These are phyloP conservation scores for Ascochyta viciae-villosae DNA, from an alignment of 2,329 filamentous ascomycete species.

Conservation along the genomic window DNA sequence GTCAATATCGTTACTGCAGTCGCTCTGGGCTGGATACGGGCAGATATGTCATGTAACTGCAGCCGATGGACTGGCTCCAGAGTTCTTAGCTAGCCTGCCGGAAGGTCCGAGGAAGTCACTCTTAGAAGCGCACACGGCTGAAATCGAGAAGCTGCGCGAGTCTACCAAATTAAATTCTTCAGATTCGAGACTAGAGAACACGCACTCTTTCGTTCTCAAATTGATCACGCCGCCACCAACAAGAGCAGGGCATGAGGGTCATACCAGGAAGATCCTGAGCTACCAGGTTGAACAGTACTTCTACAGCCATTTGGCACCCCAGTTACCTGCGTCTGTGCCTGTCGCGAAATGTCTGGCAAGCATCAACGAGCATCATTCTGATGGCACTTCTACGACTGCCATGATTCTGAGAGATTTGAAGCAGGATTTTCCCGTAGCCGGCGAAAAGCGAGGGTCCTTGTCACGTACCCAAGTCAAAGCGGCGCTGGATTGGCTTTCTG, in stretches of 20 bases:
- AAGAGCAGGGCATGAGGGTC: constrained; percentile 62
- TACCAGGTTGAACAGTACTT: constrained; percentile 73
- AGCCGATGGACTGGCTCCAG: constrained; percentile 5
- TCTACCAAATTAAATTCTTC: background rate
- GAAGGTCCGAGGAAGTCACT: background rate
- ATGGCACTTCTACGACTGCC: constrained; percentile 54
- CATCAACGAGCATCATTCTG: constrained; percentile 51
- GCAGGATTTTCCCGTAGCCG: constrained; percentile 61
- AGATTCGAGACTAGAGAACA: constrained; percentile 20
- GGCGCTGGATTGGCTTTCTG: constrained; percentile 68
- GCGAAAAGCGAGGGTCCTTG: constrained; percentile 61
- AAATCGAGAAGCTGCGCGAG: background rate
- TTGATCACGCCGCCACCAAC: constrained; percentile 62
- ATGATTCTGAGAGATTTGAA: constrained; percentile 66
- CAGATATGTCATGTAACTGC: constrained; percentile 64
- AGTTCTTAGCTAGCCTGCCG: background rate
- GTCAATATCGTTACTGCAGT: constrained; percentile 46
- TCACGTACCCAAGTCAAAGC: constrained; percentile 58
- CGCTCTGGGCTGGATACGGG: constrained; percentile 58
- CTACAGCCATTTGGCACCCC: constrained; percentile 64
- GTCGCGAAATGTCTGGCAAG: constrained; percentile 60
- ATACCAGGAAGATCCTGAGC: constrained; percentile 70
- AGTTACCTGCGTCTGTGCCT: constrained; percentile 53
- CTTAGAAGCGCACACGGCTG: background rate
- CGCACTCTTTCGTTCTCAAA: constrained; percentile 62